phyloP scores from a whole-genome alignment of 371 early-diverging fungal genomes.

The Entomophthora muscae region DNA sequence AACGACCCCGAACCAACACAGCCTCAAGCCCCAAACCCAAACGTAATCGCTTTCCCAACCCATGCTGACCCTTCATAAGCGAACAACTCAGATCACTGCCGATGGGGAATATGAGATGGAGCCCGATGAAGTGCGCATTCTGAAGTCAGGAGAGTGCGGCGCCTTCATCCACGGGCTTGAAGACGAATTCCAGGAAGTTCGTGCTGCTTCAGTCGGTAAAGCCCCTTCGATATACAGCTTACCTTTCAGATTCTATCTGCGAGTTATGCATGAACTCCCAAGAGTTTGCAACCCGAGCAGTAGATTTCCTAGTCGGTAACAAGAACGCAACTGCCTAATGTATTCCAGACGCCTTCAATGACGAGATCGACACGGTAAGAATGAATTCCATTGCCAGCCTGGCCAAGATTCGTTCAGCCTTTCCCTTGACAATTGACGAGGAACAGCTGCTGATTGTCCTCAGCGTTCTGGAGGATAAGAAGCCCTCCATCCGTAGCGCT shows the following conservation, averaged over 20 bases:
- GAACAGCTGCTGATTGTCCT: conserved; percentile 56
- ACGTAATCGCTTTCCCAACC: no score
- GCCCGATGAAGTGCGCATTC: no score
- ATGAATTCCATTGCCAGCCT: conserved; percentile 60
- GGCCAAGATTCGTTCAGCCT: conserved; percentile 36
- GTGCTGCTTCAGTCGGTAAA: conserved; percentile 59
- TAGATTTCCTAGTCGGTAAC: conserved; percentile 63
- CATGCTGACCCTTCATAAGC: no score
- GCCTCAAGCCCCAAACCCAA: no score
- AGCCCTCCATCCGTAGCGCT: conserved; percentile 35
- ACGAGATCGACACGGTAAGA: conserved; percentile 67
- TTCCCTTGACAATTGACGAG: conserved; percentile 37
- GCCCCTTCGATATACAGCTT: background rate
- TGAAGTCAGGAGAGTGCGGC: no score
- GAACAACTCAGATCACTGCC: no score
- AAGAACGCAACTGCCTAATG: no score
- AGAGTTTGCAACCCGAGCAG: conserved; percentile 38
- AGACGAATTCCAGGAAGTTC: conserved; percentile 75
- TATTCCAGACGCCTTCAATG: conserved; percentile 93
- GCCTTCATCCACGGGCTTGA: conserved; percentile 86
- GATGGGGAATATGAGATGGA: no score
- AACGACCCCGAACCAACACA: no score
- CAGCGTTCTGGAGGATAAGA: conserved; percentile 58
- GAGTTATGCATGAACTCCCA: conserved; percentile 43
- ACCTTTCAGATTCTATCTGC: conserved; percentile 66